Percentiles rank a stretch among this genome's conserved stretches.
Conservation (phyloP, 371 early-diverging fungal species). For the Capillidium rhysosporum region DNA sequence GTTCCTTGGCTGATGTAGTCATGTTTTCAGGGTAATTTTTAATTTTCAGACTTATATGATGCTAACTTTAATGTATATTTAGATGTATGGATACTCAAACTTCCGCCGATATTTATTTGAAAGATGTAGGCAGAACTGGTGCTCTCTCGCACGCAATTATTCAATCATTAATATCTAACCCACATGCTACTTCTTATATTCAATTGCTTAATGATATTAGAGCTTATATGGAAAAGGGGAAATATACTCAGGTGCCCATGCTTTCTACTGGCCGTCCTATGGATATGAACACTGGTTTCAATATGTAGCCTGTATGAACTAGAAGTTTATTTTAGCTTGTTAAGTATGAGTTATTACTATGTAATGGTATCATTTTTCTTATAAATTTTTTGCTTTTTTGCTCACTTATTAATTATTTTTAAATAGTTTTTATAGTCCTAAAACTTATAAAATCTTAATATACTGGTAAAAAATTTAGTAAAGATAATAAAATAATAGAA, state of each 20-base stretch:
- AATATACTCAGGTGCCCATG: constrained; percentile 68
- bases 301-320: no score
- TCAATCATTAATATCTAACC: constrained; percentile 34
- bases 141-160: constrained; percentile 80
- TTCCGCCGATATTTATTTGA: constrained; percentile 54
- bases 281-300: constrained; percentile 46
- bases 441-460: no score
- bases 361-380: no score
- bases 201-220: constrained; percentile 53
- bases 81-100: constrained; percentile 82
- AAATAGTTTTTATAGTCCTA: no score
- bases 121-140: constrained; percentile 43
- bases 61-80: constrained; percentile 10
- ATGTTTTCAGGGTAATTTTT: constrained; percentile 34
- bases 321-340: no score
- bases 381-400: no score
- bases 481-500: no score
- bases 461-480: no score
- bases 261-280: constrained; percentile 57
- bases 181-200: constrained; percentile 36
- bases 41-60: not conserved
- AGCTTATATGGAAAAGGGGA: constrained; percentile 29
- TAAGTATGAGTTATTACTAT: no score
- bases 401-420: no score
- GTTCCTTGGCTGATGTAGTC: constrained; percentile 55